Evolutionary conservation across 139 green algal genomes (phyloP), one percentile per base, ranked within the genome.

Genomic region (Chlamydomonas asymmetrica): DNA sequence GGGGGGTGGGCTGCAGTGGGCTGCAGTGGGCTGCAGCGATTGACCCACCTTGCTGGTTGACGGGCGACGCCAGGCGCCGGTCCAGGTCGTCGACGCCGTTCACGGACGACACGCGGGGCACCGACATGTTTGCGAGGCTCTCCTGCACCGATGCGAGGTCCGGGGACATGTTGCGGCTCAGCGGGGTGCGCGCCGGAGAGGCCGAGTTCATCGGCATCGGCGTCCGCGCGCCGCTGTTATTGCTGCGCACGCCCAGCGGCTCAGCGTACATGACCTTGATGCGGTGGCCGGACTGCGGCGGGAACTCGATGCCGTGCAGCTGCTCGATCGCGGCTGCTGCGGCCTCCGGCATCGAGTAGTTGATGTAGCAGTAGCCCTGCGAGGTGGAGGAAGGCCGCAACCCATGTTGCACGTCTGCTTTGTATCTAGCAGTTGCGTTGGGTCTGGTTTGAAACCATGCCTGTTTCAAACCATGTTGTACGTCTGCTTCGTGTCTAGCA

Each of bases 301-400:
- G 93, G 80, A 93, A 97, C 79, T 97, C 93, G 6, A 91, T 86
- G 57, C 92, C 91, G 78, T 97, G 94, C 27, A 97, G 87, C 39
- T 92, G 83, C 38, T 84, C 74, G 63, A 96, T 76, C 5, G 92
- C 93, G 6, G 87, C 76, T 2, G 83, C 82, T 2, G 93, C 93
- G 3, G 85, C 81, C 41, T 91, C 88, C 6, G 83, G 81, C 13
- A 83, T 92, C n/a, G 80, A 88, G 84, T 95, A 97, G 74, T 93
- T 93, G 41, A 97, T 88, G 76, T 97, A 97, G 77, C 79, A 86
- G 84, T 95, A 97, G 39, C 93, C 93, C 91, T 96, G 77, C 0
- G 25, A 13, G 32, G 35, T 23, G 32, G 25, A 39, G 35, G 43
- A 64, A 0, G 32, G n/a, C n/a, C n/a, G n/a, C n/a, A n/a, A n/a